Evolutionary conservation across 441 rosid species (phyloP).

Genomic region (Gossypium gossypioides): DNA sequence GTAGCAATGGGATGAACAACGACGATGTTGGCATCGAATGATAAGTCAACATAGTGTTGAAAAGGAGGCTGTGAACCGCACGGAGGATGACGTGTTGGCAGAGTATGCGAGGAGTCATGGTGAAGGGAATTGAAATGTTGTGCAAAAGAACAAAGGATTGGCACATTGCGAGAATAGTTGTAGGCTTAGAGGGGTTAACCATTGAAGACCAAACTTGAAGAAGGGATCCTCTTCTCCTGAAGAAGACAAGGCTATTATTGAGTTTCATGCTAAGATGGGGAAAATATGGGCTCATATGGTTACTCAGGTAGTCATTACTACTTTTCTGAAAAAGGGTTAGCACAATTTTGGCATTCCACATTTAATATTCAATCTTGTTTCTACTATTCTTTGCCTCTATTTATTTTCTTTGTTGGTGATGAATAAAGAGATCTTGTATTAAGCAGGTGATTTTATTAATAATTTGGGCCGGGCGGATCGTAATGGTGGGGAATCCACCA

Average conservation of each 20-base stretch:
- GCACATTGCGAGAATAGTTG: slow-evolving; percentile 86
- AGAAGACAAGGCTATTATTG: slow-evolving; percentile 31
- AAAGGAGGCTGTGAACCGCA: slow-evolving; percentile 86
- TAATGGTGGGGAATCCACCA: too few species aligned
- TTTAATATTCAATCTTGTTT: too few species aligned
- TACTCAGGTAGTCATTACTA: slow-evolving; percentile 33
- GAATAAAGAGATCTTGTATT: too few species aligned
- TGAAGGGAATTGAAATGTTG: slow-evolving; percentile 87
- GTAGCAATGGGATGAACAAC: neutral
- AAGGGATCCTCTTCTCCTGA: slow-evolving; percentile 16
- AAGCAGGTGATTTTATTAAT: too few species aligned
- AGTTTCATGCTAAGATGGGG: slow-evolving; percentile 66
- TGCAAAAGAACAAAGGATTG: slow-evolving; percentile 62
- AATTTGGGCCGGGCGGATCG: too few species aligned
- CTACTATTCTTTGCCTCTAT: too few species aligned
- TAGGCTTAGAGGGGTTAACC: slow-evolving; percentile 38
- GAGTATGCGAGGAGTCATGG: slow-evolving; percentile 68
- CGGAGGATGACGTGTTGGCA: slow-evolving; percentile 52
- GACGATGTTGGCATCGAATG: neutral
- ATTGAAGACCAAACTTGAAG: slow-evolving; percentile 49
- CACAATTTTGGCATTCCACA: too few species aligned
- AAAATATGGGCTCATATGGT: slow-evolving; percentile 25
- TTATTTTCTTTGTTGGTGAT: too few species aligned
- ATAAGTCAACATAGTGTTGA: slow-evolving; percentile 26
- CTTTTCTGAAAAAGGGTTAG: too few species aligned